Evolutionary conservation across 768 basidiomycete species (phyloP), one percentile per base, ranked within the genome.

Genomic region (Podaxis rugospora): DNA sequence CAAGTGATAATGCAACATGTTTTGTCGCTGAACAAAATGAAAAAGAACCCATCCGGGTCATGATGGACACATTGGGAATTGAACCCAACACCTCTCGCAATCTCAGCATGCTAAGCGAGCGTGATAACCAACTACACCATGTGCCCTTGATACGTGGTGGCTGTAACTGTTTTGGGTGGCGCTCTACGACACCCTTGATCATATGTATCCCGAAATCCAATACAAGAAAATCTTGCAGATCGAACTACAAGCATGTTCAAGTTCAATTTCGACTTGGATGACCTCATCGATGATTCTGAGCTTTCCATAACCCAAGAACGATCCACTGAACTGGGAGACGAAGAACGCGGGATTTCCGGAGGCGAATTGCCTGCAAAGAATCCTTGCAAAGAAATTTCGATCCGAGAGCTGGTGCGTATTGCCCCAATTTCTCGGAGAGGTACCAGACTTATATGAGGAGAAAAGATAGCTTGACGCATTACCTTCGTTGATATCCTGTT

Each of bases 401-500:
- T 79, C 39, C 56, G 66, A 13, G 65, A 71, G 37, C 72, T 78
- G 57, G 77, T 78, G 68, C 71, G 75, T 57, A 61, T 39, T 68
- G 40, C 51, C 47, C 49, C 62, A 47, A 28, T 64, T 54, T 62
- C 59, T 57, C 40, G 25, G 18, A 35, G 54, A 51, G 27, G 37
- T 18, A 27, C 21, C 55, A 21, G 16, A 5, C 67, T 64, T 62
- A 28, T 46, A 16, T 57, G 57, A 36, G 16, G 36, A 49, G 51
- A 60, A 56, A 59, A 63, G 44, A 63, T 75, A 95, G 93, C 71
- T 95, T 56, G 76, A 82, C 55, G 72, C 78, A 3, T 78, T 96
- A 4, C 94, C 95, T 0, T 75, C 81, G 1, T 72, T 81, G 10
- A 85, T 98, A 64, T 93, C 93, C 0, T 95, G 89, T 70, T 93